phyloP scores from a whole-genome alignment of 371 early-diverging fungal genomes.

The Saksenaea oblongispora region DNA sequence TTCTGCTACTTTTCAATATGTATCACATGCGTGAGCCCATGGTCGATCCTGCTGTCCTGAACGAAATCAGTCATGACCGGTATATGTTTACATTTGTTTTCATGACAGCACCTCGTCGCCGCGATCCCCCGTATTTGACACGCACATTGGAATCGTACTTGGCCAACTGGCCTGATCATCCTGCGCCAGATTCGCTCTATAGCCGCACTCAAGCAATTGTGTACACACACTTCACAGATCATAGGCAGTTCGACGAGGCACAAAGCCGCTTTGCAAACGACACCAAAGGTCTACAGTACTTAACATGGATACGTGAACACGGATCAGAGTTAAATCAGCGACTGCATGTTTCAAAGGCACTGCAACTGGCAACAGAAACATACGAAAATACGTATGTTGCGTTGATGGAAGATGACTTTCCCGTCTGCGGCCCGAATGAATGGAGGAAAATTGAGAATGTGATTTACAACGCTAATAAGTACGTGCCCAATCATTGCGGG shows the following conservation, averaged over 20 bases:
- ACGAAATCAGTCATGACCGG: slow-evolving; percentile 35
- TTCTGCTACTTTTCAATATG: slow-evolving; percentile 41
- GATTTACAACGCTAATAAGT: slow-evolving; percentile 48
- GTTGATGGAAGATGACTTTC: slow-evolving; percentile 65
- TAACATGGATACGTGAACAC: slow-evolving; percentile 55
- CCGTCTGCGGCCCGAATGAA: slow-evolving; percentile 50
- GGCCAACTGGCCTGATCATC: slow-evolving; percentile 52
- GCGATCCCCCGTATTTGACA: slow-evolving; percentile 52
- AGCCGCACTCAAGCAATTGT: slow-evolving; percentile 55
- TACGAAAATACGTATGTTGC: slow-evolving; percentile 51
- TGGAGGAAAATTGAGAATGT: slow-evolving; percentile 60
- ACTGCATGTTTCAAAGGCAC: slow-evolving; percentile 57
- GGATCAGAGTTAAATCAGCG: slow-evolving; percentile 56
- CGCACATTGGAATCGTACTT: slow-evolving; percentile 56
- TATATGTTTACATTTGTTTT: slow-evolving; percentile 57
- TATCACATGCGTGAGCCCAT: slow-evolving; percentile 38
- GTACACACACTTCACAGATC: slow-evolving; percentile 63
- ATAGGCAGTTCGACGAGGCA: slow-evolving; percentile 51
- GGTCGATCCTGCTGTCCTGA: slow-evolving; percentile 36
- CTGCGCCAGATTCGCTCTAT: slow-evolving; percentile 46
- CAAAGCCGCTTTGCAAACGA: slow-evolving; percentile 36
- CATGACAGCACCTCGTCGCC: slow-evolving; percentile 63
- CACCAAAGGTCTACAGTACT: slow-evolving; percentile 52
- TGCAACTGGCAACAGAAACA: slow-evolving; percentile 35
- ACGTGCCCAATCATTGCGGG: slow-evolving; percentile 55